phyloP scores from a whole-genome alignment of 495 filamentous ascomycete genomes.

The Platismatia glauca region DNA sequence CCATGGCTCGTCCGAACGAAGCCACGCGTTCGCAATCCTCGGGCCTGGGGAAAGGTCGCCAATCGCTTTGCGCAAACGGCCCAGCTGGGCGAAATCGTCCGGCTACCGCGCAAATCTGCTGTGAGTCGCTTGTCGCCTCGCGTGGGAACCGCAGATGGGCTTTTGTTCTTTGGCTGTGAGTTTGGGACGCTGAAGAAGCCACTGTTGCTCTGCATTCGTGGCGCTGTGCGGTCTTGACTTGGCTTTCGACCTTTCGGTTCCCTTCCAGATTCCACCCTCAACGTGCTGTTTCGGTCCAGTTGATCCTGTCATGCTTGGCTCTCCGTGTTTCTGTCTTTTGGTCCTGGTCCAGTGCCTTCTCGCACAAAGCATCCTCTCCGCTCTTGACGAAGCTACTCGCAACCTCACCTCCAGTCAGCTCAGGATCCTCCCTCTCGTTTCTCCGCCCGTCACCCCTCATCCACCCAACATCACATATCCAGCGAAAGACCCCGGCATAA shows the following conservation, averaged over 20 bases:
- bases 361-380: background rate
- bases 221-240: too few species aligned
- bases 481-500: background rate
- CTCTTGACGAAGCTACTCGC: background rate
- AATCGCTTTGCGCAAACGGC: background rate
- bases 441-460: background rate
- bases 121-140: background rate
- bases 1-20: background rate
- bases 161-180: background rate
- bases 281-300: background rate
- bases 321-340: background rate
- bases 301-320: background rate
- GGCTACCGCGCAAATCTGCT: background rate
- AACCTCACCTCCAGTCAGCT: background rate
- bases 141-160: background rate
- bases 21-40: background rate
- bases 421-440: background rate
- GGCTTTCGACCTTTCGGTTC: too few species aligned
- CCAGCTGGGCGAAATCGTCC: background rate
- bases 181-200: background rate
- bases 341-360: background rate
- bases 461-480: background rate
- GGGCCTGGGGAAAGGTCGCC: background rate
- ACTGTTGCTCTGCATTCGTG: background rate
- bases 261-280: background rate